These are phyloP conservation scores for Lagerstroemia speciosa DNA, from an alignment of 345 rosid genomes.

Conservation along the genomic window DNA sequence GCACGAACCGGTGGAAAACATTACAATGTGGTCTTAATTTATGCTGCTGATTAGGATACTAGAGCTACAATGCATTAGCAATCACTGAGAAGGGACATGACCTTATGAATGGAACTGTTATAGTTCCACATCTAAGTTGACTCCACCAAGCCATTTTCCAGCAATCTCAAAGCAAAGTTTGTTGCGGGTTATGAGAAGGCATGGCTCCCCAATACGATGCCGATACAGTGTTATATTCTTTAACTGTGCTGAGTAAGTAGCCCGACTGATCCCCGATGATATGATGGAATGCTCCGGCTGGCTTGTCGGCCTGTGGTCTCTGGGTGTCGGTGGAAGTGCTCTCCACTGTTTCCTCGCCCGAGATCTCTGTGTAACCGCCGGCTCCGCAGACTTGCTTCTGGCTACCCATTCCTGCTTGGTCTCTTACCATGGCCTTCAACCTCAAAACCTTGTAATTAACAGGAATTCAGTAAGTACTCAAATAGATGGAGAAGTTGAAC, in stretches of 20 bases:
- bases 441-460: slow-evolving; percentile 34
- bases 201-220: slow-evolving; percentile 10
- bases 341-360: slow-evolving; percentile 58
- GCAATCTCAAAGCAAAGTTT: not conserved
- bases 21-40: not conserved
- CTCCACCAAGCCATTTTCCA: too few species aligned
- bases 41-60: too few species aligned
- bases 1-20: not conserved
- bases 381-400: slow-evolving; percentile 28
- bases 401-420: slow-evolving; percentile 20
- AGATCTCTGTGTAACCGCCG: slow-evolving; percentile 37
- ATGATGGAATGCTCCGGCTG: slow-evolving; percentile 2
- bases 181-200: slow-evolving; percentile 9
- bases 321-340: slow-evolving; percentile 33
- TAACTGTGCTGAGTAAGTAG: slow-evolving; percentile 11
- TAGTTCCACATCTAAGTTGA: too few species aligned
- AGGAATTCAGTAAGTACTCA: not conserved
- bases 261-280: not conserved
- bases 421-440: slow-evolving; percentile 42
- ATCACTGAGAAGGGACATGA: too few species aligned
- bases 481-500: too few species aligned
- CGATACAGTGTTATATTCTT: slow-evolving; percentile 26
- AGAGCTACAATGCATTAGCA: too few species aligned
- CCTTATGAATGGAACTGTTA: too few species aligned
- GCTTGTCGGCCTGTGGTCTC: slow-evolving; percentile 14